Evolutionary conservation across 2,329 filamentous ascomycete genomes (phyloP), one percentile per base, ranked within the genome.

Genomic region (Xylaria sp.): DNA sequence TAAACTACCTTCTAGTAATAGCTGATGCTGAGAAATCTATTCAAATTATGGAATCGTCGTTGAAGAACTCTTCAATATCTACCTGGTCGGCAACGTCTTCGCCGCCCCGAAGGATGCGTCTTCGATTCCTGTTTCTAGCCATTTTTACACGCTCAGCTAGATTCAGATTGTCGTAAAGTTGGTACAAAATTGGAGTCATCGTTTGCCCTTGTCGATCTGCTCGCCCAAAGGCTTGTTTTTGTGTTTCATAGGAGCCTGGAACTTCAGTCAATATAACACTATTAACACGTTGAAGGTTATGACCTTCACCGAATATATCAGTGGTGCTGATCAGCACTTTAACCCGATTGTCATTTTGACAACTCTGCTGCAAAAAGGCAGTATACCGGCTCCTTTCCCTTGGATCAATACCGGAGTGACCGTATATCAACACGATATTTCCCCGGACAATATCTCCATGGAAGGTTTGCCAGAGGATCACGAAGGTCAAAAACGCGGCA

Each of bases 231-330:
- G 58, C 31, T 6, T 60, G 58, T 11, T 26, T 49, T n/a, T 48
- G 26, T 9, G 23, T 26, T 5, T 49, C 42, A 28, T 48, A 15
- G 11, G 5, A 36, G 6, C 23, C 11, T n/a, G 28, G n/a, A 6
- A 60, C 17, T n/a, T 60, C 58, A 1, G 58, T 49, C n/a, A 60
- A 15, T 20, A 60, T 60, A n/a, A 23, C 44, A 4, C 4, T 60
- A 20, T 49, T 60, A 15, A 38, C 58, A 9, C 58, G 58, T 26
- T 60, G 58, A 48, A 60, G 31, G 20, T 60, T 60, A 36, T 36
- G 28, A 2, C 58, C 58, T 38, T 48, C 58, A 1, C 58, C 44
- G 23, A 48, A 49, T 17, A 36, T 17, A 2, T 36, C 58, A 4
- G 5, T 26, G 4, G 40, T 49, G 9, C 28, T 48, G 6, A 60